Evolutionary conservation across 352 stramenopile species (phyloP), one percentile per base, ranked within the genome.

Genomic region (Peronospora destructor): DNA sequence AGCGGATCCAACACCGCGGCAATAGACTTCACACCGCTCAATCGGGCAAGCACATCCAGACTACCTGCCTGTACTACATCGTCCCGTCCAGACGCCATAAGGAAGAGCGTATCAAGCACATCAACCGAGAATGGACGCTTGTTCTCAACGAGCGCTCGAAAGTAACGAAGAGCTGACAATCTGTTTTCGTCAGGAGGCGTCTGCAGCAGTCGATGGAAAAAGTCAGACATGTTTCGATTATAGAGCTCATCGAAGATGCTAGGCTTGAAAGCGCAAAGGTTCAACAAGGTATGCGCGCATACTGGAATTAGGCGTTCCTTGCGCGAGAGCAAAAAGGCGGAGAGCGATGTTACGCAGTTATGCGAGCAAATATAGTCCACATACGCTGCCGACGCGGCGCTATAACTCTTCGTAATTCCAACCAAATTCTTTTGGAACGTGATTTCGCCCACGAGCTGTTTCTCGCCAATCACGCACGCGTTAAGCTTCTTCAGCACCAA

Each of bases 371-470:
- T 85, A 51, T 76, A 74, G 33, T 85, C 74, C 16, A 64, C 74
- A 34, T 83, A 85, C 10, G 55, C 61, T 8, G 63, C 66, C 0
- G 76, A 80, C 26, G 71, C 59, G 1, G 77, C 71, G 16, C 75
- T 88, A 47, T 83, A 91, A 52, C 66, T 85, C 63, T 85, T 91
- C 16, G 70, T 70, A 49, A 91, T 89, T 17, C 74, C 70, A 25
- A 91, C 56, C 19, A 91, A 38, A 45, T 81, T 85, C 46, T 74
- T 77, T 59, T 91, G 78, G 43, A 85, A 91, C 11, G 77, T 84
- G 39, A 91, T 82, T 37, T 91, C 79, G 23, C 79, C 79, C 21
- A 78, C 66, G 25, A 91, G 83, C 44, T 88, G 75, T 21, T 81
- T 75, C 17, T 72, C 65, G 2, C 76, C 69, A 17, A 85, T 43